Percentiles rank a stretch among this genome's conserved stretches.
Conservation (phyloP, 169 alveolate genomes). For the Eimeria mitis region DNA sequence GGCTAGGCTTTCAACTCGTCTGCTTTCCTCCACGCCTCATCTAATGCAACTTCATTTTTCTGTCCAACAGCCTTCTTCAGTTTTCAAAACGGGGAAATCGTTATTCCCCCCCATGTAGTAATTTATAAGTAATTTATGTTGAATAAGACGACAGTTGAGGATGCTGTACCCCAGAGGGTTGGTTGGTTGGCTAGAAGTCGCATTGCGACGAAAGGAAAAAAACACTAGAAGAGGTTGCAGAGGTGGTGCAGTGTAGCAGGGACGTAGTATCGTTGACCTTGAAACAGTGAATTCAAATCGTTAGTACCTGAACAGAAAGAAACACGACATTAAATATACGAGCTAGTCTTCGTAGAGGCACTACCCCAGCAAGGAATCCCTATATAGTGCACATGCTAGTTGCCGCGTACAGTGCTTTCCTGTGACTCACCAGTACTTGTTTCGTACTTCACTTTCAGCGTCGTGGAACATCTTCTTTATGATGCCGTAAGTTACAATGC, state of each 20-base stretch:
- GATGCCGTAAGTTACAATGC: constrained; percentile 70
- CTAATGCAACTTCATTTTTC: not conserved
- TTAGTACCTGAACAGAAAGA: constrained; percentile 11
- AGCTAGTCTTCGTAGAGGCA: not conserved
- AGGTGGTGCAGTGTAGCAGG: not conserved
- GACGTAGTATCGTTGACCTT: not conserved
- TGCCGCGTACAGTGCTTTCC: not conserved
- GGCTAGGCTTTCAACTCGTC: not conserved
- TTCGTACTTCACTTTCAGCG: constrained; percentile 79
- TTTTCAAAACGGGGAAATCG: not conserved
- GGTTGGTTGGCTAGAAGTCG: not conserved
- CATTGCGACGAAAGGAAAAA: not conserved
- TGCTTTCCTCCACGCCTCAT: not conserved
- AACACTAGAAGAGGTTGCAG: not conserved
- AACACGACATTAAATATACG: not conserved
- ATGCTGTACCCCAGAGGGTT: not conserved
- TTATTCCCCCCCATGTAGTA: not conserved
- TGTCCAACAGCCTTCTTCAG: constrained; percentile 4
- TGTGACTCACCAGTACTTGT: constrained; percentile 83
- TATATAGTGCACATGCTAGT: not conserved
- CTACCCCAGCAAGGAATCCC: not conserved
- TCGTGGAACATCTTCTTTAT: constrained; percentile 80
- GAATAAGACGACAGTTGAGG: not conserved
- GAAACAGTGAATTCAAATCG: not conserved
- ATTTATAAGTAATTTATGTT: too few species aligned